Percentiles rank a stretch among this genome's conserved stretches.
These are phyloP conservation scores for Glaciozyma antarctica DNA, from an alignment of 768 basidiomycete species.

Conservation along the genomic window DNA sequence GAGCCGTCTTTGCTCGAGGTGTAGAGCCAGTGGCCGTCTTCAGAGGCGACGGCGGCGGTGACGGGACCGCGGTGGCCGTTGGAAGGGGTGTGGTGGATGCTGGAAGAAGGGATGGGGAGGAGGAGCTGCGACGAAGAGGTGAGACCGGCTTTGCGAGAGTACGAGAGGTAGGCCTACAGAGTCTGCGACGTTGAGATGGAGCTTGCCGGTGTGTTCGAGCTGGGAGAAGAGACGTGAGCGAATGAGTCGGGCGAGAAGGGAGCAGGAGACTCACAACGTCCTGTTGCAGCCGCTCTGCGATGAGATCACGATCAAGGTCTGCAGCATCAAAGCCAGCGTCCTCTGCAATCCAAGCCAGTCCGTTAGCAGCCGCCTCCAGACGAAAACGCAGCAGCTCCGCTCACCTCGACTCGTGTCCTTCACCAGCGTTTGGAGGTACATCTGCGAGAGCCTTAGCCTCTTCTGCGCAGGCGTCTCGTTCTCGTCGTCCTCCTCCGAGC, in stretches of 20 bases:
- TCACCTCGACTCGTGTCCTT: conserved; percentile 54
- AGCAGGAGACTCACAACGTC: conserved; percentile 53
- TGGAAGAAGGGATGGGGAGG: conserved; percentile 42
- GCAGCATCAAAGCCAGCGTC: conserved; percentile 82
- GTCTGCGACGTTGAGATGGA: conserved; percentile 71
- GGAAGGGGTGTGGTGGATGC: conserved; percentile 44
- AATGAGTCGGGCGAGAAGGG: not conserved
- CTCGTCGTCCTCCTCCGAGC: conserved; percentile 68
- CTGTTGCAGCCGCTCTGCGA: conserved; percentile 78
- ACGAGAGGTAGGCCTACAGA: no score
- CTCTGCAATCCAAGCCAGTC: conserved; percentile 48
- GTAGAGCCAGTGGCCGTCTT: conserved; percentile 65
- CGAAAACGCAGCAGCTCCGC: not conserved
- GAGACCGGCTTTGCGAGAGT: no score
- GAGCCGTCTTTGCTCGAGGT: conserved; percentile 84
- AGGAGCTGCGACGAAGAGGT: conserved; percentile 5
- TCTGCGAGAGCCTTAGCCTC: conserved; percentile 73
- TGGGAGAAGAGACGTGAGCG: conserved; percentile 10
- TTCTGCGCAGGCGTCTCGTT: conserved; percentile 90
- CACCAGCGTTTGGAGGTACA: conserved; percentile 79
- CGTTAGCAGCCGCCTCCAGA: not conserved
- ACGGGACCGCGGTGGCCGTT: conserved; percentile 66
- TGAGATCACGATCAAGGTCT: conserved; percentile 86
- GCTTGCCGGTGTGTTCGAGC: conserved; percentile 75
- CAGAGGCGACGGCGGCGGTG: conserved; percentile 69